Conservation (phyloP, 2,329 filamentous ascomycete species). For the Curvularia sp. region DNA sequence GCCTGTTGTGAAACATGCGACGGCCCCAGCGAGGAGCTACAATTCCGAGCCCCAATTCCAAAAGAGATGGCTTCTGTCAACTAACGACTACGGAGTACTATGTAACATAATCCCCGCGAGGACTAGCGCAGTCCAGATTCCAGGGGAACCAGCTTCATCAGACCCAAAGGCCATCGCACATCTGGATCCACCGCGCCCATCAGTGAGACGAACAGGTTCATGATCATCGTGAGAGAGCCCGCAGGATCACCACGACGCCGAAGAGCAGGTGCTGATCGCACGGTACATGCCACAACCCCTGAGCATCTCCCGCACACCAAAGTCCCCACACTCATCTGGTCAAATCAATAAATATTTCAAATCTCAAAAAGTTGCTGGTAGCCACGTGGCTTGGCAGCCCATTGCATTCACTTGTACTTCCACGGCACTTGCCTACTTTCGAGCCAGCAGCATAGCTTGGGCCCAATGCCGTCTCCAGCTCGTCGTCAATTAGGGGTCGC, state of each 20-base stretch:
- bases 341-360: conserved; percentile 4
- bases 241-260: conserved; percentile 9
- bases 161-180: neutral
- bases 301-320: conserved; percentile 5
- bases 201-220: conserved; percentile 3
- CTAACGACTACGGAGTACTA: neutral
- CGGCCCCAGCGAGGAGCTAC: neutral
- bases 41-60: neutral
- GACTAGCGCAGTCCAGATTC: neutral
- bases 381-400: conserved; percentile 18
- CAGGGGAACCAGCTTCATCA: neutral
- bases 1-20: neutral
- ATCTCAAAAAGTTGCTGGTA: conserved; percentile 4
- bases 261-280: conserved; percentile 12
- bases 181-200: neutral
- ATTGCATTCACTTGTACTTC: conserved; percentile 15
- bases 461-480: conserved; percentile 14
- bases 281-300: conserved; percentile 4
- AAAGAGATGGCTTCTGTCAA: neutral
- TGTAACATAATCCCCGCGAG: neutral
- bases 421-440: no score
- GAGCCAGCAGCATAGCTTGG: neutral
- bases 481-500: conserved; percentile 13
- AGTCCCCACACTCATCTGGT: conserved; percentile 3
- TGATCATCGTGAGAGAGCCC: conserved; percentile 10